Percentiles rank a stretch among this genome's conserved stretches.
Conservation (phyloP, 2,329 filamentous ascomycete species). For the Dothistroma pini region DNA sequence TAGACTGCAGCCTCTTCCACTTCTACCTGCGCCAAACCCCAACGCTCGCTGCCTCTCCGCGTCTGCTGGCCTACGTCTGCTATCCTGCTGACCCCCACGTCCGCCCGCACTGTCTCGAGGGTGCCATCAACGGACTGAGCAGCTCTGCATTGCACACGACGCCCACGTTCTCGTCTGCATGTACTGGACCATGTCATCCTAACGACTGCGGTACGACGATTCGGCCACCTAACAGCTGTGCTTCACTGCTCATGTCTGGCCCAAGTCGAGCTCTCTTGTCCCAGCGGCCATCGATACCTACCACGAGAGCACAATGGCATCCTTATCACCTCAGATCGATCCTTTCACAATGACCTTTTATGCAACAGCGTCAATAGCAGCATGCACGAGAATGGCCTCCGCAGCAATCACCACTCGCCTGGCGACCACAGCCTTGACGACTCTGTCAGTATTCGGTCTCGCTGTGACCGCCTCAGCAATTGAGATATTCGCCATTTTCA, state of each 20-base stretch:
- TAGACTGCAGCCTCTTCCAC: slow-evolving; percentile 21
- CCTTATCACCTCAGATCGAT: slow-evolving; percentile 16
- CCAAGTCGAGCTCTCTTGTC: slow-evolving; percentile 4
- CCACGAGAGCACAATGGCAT: slow-evolving; percentile 15
- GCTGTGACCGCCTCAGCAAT: slow-evolving; percentile 22
- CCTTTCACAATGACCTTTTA: slow-evolving; percentile 18
- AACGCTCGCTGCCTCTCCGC: slow-evolving; percentile 19
- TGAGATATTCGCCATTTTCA: slow-evolving; percentile 22
- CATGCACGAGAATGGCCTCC: slow-evolving; percentile 17
- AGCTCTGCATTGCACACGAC: slow-evolving; percentile 15
- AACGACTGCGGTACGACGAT: slow-evolving; percentile 9
- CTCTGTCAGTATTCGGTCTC: slow-evolving; percentile 13
- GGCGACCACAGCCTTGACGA: slow-evolving; percentile 14
- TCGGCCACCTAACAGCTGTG: slow-evolving; percentile 4
- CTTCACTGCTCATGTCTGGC: slow-evolving; percentile 10
- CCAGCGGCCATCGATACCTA: slow-evolving; percentile 1
- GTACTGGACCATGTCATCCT: slow-evolving; percentile 16
- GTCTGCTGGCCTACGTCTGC: slow-evolving; percentile 15
- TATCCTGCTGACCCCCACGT: slow-evolving; percentile 9
- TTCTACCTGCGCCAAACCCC: slow-evolving; percentile 15
- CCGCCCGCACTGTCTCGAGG: slow-evolving; percentile 10
- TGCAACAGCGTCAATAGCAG: slow-evolving; percentile 16
- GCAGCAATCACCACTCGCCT: slow-evolving; percentile 21
- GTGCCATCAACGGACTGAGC: slow-evolving; percentile 10
- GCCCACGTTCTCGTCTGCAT: slow-evolving; percentile 18